Base-by-base conservation (phyloP, 257 asterid genomes). In the Capsicum chinense region DNA sequence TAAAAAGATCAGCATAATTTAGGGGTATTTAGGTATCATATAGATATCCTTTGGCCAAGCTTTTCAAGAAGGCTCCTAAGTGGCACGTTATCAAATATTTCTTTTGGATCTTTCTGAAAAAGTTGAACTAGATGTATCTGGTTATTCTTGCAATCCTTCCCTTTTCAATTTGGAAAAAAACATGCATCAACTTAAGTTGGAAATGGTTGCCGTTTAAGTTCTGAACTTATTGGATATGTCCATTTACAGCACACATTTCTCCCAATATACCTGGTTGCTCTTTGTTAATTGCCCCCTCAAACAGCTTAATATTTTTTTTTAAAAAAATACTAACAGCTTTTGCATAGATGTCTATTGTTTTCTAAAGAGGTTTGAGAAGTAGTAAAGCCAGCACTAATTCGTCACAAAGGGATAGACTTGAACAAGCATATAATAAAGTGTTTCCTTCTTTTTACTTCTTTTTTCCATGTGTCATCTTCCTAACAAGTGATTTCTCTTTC, bases 391-490 rank as follows among this genome's bases (percentile, higher is more conserved):
- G 57, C 37, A 73, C n/a, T 47, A n/a, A 13, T 73, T 73, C 37
- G 19, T 48, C 39, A 73, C 39, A 6, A 73, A 73, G 80, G 33
- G 33, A 42, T 48, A 6, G 59, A 73, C 80, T 73, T 73, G 80
- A 73, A 19, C 58, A n/a, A 19, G 80, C 58, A 48, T 19, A 73
- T 48, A 73, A 47, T 48, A 68, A 63, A 73, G n/a, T n/a, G 59
- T 6, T 2, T 5, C 56, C 35, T 47, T 73, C 37, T 3, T 5
- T 71, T 73, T n/a, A 42, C 11, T 48, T 48, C 42, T 19, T 73
- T 47, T 73, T 73, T 9, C 80, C 59, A 48, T 70, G 57, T 16
- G 7, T 73, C 56, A n/a, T 48, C 59, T 73, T 73, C 80, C 80
- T 73, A 17, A 73, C 10, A 48, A 5, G 6, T 48, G 80, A 70